Conservation (phyloP, 129 eudicot genomes). For the Flaveria trinervia region DNA sequence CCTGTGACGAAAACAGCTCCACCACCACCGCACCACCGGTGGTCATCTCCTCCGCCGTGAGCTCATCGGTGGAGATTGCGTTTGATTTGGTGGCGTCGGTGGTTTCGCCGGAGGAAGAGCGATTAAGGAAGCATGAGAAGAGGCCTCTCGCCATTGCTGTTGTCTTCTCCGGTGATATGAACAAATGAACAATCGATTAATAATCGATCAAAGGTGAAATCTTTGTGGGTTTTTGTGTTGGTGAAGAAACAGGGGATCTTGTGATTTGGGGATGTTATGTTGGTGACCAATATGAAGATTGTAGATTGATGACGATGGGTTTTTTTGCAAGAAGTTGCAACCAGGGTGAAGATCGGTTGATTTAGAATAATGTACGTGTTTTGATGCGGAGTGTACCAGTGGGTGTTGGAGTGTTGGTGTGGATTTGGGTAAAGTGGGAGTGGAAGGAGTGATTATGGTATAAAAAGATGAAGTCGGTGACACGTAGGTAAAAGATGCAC, state of each 20-base stretch:
- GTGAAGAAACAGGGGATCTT: slow-evolving; percentile 13
- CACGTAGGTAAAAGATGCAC: slow-evolving; percentile 44
- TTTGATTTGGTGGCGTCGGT: background rate
- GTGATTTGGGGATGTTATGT: slow-evolving; percentile 36
- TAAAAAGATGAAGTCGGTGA: slow-evolving; percentile 43
- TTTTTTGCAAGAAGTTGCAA: background rate
- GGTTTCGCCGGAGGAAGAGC: slow-evolving; percentile 27
- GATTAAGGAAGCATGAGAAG: slow-evolving; percentile 56
- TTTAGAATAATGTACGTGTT: background rate
- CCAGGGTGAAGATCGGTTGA: background rate
- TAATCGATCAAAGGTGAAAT: background rate
- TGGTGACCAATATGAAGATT: slow-evolving; percentile 43
- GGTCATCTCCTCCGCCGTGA: slow-evolving; percentile 48
- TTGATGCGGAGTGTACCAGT: background rate
- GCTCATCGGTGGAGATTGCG: slow-evolving; percentile 41
- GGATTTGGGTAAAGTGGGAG: background rate
- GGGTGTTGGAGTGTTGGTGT: background rate
- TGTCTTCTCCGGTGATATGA: slow-evolving; percentile 27
- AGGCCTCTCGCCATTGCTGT: slow-evolving; percentile 60
- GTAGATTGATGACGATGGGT: background rate
- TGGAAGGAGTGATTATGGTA: slow-evolving; percentile 18
- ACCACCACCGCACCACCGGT: slow-evolving; percentile 66
- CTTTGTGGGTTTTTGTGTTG: background rate
- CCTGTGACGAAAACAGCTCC: slow-evolving; percentile 92
- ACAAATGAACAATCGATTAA: no score